These are phyloP conservation scores for Phytopythium oedochilum DNA, from an alignment of 352 stramenopile genomes.

Conservation along the genomic window DNA sequence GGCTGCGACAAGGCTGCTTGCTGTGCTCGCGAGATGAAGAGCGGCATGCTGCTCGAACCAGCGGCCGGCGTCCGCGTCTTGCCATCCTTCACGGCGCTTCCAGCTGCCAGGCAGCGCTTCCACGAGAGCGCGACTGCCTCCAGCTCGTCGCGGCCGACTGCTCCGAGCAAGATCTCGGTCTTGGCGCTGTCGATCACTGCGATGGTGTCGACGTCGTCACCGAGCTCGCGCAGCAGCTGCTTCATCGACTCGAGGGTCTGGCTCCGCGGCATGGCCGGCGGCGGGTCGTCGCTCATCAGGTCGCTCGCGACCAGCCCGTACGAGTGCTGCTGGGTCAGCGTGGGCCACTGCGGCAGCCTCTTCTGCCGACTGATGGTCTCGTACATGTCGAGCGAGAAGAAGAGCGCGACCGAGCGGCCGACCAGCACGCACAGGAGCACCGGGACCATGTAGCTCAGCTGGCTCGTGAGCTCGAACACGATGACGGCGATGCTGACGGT, in stretches of 20 bases:
- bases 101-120: constrained; percentile 34
- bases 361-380: constrained; percentile 79
- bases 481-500: constrained; percentile 82
- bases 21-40: constrained; percentile 9
- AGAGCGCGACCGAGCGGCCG: constrained; percentile 51
- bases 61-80: constrained; percentile 1
- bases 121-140: constrained; percentile 56
- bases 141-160: constrained; percentile 54
- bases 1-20: constrained; percentile 24
- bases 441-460: constrained; percentile 89
- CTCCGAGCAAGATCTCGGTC: constrained; percentile 61
- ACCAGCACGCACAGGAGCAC: constrained; percentile 80
- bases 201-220: constrained; percentile 32
- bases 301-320: constrained; percentile 67
- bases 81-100: not conserved
- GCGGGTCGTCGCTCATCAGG: constrained; percentile 53
- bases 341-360: constrained; percentile 75
- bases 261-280: constrained; percentile 38
- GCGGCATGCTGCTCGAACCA: not conserved
- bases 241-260: constrained; percentile 52
- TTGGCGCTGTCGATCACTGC: constrained; percentile 62
- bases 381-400: constrained; percentile 82
- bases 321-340: constrained; percentile 71
- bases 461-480: constrained; percentile 84
- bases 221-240: constrained; percentile 30